phyloP scores from a whole-genome alignment of 352 stramenopile species.

The Pythium sukuiense region DNA sequence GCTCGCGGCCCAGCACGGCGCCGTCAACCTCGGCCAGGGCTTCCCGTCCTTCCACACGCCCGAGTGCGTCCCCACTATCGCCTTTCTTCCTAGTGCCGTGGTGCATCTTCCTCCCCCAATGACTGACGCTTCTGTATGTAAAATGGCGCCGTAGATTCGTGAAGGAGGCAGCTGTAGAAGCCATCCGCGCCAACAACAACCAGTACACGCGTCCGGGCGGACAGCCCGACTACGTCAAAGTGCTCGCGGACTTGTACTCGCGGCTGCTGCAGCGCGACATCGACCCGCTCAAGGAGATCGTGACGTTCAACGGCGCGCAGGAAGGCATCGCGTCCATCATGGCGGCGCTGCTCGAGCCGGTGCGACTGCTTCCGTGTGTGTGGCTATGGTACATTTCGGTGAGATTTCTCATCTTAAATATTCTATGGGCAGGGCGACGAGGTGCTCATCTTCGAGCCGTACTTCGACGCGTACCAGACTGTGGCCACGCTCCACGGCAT shows the following conservation, averaged over 20 bases:
- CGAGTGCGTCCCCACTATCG: constrained; percentile 25
- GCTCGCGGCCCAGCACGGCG: constrained; percentile 71
- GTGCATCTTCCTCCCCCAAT: background rate
- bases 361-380: constrained; percentile 31
- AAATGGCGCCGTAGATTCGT: constrained; percentile 57
- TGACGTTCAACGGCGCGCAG: constrained; percentile 88
- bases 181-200: constrained; percentile 78
- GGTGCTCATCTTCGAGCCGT: constrained; percentile 88
- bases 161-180: constrained; percentile 84
- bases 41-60: constrained; percentile 95
- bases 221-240: constrained; percentile 74
- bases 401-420: background rate
- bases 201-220: constrained; percentile 90
- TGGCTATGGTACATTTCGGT: background rate
- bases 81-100: background rate
- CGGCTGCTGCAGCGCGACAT: constrained; percentile 61
- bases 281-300: constrained; percentile 77
- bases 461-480: constrained; percentile 91
- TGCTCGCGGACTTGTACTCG: constrained; percentile 82
- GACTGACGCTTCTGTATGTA: background rate
- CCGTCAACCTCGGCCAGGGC: constrained; percentile 95
- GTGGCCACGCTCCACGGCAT: constrained; percentile 83
- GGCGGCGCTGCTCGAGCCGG: constrained; percentile 69
- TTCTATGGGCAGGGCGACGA: constrained; percentile 58
- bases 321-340: constrained; percentile 86